Evolutionary conservation across 2,329 filamentous ascomycete genomes (phyloP).

Genomic region (Botryosphaeria agaves): DNA sequence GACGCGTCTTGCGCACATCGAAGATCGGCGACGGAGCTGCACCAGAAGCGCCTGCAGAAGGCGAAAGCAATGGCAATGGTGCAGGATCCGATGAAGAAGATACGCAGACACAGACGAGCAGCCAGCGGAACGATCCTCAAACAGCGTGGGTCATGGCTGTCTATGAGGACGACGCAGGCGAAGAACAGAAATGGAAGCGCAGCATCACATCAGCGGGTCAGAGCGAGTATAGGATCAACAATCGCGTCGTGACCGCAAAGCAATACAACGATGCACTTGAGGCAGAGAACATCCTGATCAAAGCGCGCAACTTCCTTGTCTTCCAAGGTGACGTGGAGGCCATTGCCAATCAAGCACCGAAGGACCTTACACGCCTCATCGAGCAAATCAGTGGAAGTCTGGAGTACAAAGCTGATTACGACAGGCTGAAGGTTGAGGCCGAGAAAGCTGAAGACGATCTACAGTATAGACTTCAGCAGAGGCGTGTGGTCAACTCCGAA

Average conservation of each 20-base stretch:
- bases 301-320: constrained; percentile 91
- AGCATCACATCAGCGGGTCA: constrained; percentile 75
- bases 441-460: constrained; percentile 82
- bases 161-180: constrained; percentile 91
- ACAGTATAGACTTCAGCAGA: constrained; percentile 70
- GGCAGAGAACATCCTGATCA: constrained; percentile 90
- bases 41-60: constrained; percentile 21
- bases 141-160: constrained; percentile 99
- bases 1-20: constrained; percentile 77
- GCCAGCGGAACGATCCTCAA: constrained; percentile 64
- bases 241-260: constrained; percentile 69
- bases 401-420: constrained; percentile 89
- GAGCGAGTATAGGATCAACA: constrained; percentile 96
- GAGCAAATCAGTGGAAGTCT: constrained; percentile 96
- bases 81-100: constrained; percentile 25
- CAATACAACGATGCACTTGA: constrained; percentile 91
- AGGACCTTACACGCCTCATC: constrained; percentile 81
- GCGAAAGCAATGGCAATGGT: constrained; percentile 33
- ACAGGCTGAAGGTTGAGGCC: constrained; percentile 68
- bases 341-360: constrained; percentile 87
- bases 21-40: constrained; percentile 83
- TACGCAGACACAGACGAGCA: constrained; percentile 38
- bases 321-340: constrained; percentile 97
- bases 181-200: constrained; percentile 92
- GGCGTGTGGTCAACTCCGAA: constrained; percentile 89